Percentiles rank a stretch among this genome's conserved stretches.
Conservation (phyloP, 2,329 filamentous ascomycete species). For the Venturia pyrina region DNA sequence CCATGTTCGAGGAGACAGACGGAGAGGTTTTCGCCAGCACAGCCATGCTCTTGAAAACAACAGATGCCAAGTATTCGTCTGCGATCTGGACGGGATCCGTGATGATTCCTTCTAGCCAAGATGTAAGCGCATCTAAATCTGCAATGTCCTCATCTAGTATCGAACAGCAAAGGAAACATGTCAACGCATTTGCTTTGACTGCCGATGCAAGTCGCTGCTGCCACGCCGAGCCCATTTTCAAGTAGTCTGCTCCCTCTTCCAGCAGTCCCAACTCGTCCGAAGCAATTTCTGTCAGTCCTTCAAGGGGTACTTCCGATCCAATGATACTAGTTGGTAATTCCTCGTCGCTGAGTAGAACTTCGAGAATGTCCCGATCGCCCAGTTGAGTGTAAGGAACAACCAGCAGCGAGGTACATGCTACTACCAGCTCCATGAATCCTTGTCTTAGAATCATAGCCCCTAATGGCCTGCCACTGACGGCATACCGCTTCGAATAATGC, state of each 20-base stretch:
- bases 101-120: constrained; percentile 77
- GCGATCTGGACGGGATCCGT: constrained; percentile 73
- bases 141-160: constrained; percentile 72
- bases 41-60: constrained; percentile 71
- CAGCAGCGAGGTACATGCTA: constrained; percentile 66
- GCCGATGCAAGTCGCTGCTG: constrained; percentile 80
- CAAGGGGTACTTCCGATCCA: constrained; percentile 26
- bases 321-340: not conserved
- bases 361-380: constrained; percentile 56
- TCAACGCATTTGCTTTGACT: constrained; percentile 72
- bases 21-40: constrained; percentile 68
- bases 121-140: constrained; percentile 67
- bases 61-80: constrained; percentile 64
- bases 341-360: constrained; percentile 44
- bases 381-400: constrained; percentile 52
- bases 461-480: constrained; percentile 65
- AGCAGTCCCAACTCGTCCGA: constrained; percentile 76
- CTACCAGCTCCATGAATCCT: constrained; percentile 76
- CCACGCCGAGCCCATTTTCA: constrained; percentile 73
- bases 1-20: constrained; percentile 62
- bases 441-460: constrained; percentile 87
- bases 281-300: constrained; percentile 59
- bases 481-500: constrained; percentile 73
- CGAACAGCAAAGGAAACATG: constrained; percentile 77
- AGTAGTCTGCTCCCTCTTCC: constrained; percentile 82